These are phyloP conservation scores for Trametes punicea DNA, from an alignment of 768 basidiomycete genomes.

Conservation along the genomic window DNA sequence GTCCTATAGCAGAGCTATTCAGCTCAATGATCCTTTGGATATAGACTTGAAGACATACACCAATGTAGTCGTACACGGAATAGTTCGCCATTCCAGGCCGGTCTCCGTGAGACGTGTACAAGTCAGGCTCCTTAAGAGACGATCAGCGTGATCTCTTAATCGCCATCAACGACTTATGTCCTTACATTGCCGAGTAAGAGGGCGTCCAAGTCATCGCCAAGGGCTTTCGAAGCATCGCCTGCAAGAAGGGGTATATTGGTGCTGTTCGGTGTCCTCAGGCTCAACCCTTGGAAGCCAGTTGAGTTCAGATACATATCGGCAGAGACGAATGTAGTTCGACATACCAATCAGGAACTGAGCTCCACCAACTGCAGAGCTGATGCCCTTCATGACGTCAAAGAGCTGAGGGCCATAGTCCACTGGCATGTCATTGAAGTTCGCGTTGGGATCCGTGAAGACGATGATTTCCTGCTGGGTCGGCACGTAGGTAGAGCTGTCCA, in stretches of 20 bases:
- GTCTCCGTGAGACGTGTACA: slow-evolving; percentile 45
- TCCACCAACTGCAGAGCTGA: slow-evolving; percentile 30
- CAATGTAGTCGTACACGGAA: slow-evolving; percentile 43
- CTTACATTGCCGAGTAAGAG: slow-evolving; percentile 49
- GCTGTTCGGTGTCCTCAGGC: slow-evolving; percentile 39
- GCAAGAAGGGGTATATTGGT: slow-evolving; percentile 30
- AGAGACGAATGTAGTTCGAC: not conserved
- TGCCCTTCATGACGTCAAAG: slow-evolving; percentile 44
- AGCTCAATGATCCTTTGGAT: not conserved
- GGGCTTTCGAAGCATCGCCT: slow-evolving; percentile 35
- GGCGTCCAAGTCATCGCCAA: slow-evolving; percentile 42
- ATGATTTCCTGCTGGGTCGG: slow-evolving; percentile 41
- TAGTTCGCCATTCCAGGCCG: slow-evolving; percentile 45
- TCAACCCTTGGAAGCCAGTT: slow-evolving; percentile 35
- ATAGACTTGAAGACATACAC: slow-evolving; percentile 28
- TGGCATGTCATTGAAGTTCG: slow-evolving; percentile 44
- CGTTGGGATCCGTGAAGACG: slow-evolving; percentile 32
- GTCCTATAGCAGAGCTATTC: slow-evolving; percentile 33
- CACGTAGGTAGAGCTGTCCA: slow-evolving; percentile 42
- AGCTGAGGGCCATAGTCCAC: slow-evolving; percentile 46
- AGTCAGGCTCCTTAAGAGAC: slow-evolving; percentile 50
- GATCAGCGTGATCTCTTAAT: not conserved
- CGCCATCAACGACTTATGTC: not conserved
- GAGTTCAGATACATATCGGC: slow-evolving; percentile 9
- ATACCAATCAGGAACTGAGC: slow-evolving; percentile 34